Percentiles rank a stretch among this genome's conserved stretches.
Conservation (phyloP, 2,329 filamentous ascomycete genomes). For the Epichloe baconii region DNA sequence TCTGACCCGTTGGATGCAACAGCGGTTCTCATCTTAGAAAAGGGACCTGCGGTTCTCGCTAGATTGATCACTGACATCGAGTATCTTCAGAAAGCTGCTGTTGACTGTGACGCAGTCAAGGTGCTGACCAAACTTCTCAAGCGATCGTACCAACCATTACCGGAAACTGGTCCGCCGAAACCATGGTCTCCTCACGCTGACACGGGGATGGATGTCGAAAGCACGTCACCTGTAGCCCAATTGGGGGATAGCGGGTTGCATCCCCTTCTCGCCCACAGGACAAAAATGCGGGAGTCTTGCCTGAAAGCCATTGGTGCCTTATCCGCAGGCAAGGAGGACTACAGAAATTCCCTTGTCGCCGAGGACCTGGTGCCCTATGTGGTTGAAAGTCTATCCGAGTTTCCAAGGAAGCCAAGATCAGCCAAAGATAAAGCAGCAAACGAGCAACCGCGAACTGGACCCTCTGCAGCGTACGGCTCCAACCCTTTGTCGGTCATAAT, state of each 20-base stretch:
- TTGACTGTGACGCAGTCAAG: slow-evolving; percentile 45
- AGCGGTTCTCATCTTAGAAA: slow-evolving; percentile 43
- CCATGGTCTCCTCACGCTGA: slow-evolving; percentile 28
- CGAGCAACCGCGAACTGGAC: slow-evolving; percentile 15
- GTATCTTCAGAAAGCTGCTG: slow-evolving; percentile 68
- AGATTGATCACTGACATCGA: slow-evolving; percentile 67
- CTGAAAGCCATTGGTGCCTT: slow-evolving; percentile 73
- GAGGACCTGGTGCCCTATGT: slow-evolving; percentile 71
- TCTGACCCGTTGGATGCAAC: slow-evolving; percentile 23
- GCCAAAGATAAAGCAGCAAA: slow-evolving; percentile 26
- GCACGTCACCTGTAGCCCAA: slow-evolving; percentile 25
- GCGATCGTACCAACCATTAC: slow-evolving; percentile 34
- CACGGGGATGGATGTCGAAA: slow-evolving; percentile 20
- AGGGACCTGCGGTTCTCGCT: slow-evolving; percentile 62
- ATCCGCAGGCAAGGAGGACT: slow-evolving; percentile 67
- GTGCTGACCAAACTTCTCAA: slow-evolving; percentile 35
- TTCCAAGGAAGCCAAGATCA: slow-evolving; percentile 36
- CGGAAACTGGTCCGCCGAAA: slow-evolving; percentile 16
- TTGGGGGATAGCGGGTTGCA: slow-evolving; percentile 51
- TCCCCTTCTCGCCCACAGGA: slow-evolving; percentile 50
- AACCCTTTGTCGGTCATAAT: slow-evolving; percentile 71
- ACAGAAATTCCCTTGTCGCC: slow-evolving; percentile 70
- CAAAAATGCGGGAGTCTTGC: slow-evolving; percentile 62
- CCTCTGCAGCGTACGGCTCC: slow-evolving; percentile 42
- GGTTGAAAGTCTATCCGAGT: slow-evolving; percentile 60